Evolutionary conservation across 495 filamentous ascomycete species (phyloP), one percentile per base, ranked within the genome.

Genomic region (Aspergillus conjunctus): DNA sequence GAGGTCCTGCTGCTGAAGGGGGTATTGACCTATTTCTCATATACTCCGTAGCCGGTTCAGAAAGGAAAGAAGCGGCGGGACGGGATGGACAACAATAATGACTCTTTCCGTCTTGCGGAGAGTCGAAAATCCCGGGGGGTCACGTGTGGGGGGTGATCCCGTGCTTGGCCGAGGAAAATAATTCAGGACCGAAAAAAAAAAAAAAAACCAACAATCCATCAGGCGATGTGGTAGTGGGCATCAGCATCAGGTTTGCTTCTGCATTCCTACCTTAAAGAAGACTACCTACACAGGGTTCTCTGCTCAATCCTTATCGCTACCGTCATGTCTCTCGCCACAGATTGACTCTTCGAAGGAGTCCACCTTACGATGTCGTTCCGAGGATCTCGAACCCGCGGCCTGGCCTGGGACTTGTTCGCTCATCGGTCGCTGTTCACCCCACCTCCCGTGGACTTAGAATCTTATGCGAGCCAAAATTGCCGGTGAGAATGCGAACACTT

Each of bases 101-200:
- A 51, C 46, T 58, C 56, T 59, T 31, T 58, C 54, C 46, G 46
- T 56, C 55, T 58, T 68, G 66, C 66, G 66, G 63, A 66, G 58
- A 54, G 51, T 51, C 64, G 49, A 60, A 49, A 43, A 54, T 46
- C 56, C 51, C 59, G 64, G 60, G 63, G 61, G 62, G 71, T 72
- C 68, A 71, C 69, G 71, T 72, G 71, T 66, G 63, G 64, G 55
- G 66, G 63, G 63, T 20, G 51, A 48, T 63, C 60, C 66, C 62
- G 66, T 63, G 62, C 62, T 54, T 59, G 58, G 59, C 67, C 66
- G 66, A 68, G 59, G 59, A 41, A 51, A n/a, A n/a, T n/a, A n/a
- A n/a, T n/a, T n/a, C n/a, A n/a, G n/a, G n/a, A n/a, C n/a, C n/a
- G n/a, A n/a, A n/a, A n/a, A n/a, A n/a, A n/a, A n/a, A n/a, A n/a